Evolutionary conservation across 345 rosid species (phyloP).

Genomic region (Cardamine chenopodiifolia): DNA sequence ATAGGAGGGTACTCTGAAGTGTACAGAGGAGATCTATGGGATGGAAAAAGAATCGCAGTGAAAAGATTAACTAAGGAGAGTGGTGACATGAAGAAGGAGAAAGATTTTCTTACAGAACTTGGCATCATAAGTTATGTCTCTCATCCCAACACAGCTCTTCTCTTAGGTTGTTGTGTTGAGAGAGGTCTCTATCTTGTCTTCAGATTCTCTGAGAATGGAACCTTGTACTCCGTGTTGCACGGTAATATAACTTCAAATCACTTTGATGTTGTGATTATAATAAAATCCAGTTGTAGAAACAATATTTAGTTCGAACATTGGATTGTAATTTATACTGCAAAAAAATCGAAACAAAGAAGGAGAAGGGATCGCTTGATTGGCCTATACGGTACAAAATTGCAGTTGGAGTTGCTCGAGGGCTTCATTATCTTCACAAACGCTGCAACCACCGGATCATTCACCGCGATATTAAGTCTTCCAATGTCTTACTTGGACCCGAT

Average conservation of each 20-base stretch:
- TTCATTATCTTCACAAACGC: constrained; percentile 87
- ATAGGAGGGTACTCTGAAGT: constrained; percentile 93
- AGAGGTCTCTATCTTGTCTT: constrained; percentile 84
- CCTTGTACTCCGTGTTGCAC: constrained; percentile 72
- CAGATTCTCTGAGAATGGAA: constrained; percentile 79
- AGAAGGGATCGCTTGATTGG: constrained; percentile 55
- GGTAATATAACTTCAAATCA: constrained; percentile 46
- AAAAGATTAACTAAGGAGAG: constrained; percentile 80
- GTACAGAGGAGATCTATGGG: constrained; percentile 78
- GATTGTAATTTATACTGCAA: not conserved
- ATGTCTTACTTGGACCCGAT: constrained; percentile 87
- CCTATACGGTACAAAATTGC: constrained; percentile 70
- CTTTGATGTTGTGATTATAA: not conserved
- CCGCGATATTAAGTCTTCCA: constrained; percentile 92
- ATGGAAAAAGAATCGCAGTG: constrained; percentile 76
- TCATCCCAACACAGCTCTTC: constrained; percentile 80
- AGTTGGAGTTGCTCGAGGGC: constrained; percentile 77
- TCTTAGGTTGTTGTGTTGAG: constrained; percentile 87
- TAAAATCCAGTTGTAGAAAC: not conserved
- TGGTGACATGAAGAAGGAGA: constrained; percentile 75
- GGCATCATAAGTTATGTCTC: constrained; percentile 80
- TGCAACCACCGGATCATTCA: constrained; percentile 90
- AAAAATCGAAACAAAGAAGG: constrained; percentile 28
- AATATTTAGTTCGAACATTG: not conserved
- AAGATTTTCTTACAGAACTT: constrained; percentile 81